Evolutionary conservation across 2,329 filamentous ascomycete genomes (phyloP), one percentile per base, ranked within the genome.

Genomic region (Fusarium sp.): DNA sequence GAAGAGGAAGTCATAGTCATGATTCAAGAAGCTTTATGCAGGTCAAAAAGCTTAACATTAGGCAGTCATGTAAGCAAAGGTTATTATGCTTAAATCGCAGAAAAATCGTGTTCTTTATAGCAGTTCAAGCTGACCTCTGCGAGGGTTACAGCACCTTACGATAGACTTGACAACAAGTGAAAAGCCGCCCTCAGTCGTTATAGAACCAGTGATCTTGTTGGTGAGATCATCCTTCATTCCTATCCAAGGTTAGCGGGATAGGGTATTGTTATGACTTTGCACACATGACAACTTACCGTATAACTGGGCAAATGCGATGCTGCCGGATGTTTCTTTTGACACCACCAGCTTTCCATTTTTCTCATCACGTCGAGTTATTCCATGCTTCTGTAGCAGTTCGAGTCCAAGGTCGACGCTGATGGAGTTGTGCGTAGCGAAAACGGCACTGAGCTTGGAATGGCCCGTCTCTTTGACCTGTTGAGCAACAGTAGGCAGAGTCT

Each of bases 171-270:
- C 61, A 6, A 70, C 69, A 9, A 68, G 39, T 1, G 64, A 61
- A 14, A 68, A 56, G 10, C 58, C 57, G 5, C 57, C 40, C 5
- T 70, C 58, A 1, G 56, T 46, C 9, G 34, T 38, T n/a, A 70
- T 13, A 5, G 61, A 63, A 19, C 60, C 69, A 9, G 57, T 59
- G 11, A 68, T 65, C 21, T 14, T 56, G 47, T 70, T 70, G 10
- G 58, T 66, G 14, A 70, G 49, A 14, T 69, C 68, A 38, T 69
- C 65, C 19, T 67, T 71, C 57, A 69, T 66, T 22, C 59, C 58
- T 63, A 21, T 26, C 10, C 19, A 13, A 4, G 14, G 40, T 43
- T 31, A 39, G 47, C 26, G 17, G 10, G 26, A 22, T 40, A 4
- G 7, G 38, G 2, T 7, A 40, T 40, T 11, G 8, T 22, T 40